Base-by-base conservation (phyloP, 2,329 filamentous ascomycete species). In the Hortaea werneckii region DNA sequence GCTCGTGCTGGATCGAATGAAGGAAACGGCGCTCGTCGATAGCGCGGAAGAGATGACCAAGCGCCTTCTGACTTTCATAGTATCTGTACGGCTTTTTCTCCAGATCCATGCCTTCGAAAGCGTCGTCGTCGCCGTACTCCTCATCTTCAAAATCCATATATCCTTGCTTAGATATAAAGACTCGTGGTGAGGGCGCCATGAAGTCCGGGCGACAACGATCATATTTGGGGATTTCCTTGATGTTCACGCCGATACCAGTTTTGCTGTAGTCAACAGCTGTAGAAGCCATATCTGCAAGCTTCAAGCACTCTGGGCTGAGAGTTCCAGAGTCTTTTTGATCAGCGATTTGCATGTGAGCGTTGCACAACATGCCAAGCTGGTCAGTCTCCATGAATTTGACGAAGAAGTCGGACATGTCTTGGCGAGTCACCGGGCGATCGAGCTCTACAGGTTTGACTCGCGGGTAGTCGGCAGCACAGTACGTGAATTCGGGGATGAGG, bases 351-450 rank as follows among this genome's bases (percentile, higher is more conserved):
- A 67, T 60, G 48, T 72, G 69, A 11, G 61, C 60, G 40, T 57
- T 68, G 11, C 63, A 65, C 7, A 72, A 65, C 40, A 63, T 62
- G 2, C 67, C 68, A 0, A 72, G 55, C n/a, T 62, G 61, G 50
- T 71, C 68, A 32, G 61, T 65, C n/a, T 67, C 61, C 79, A 87
- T 87, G 51, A 87, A 87, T 27, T 79, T 70, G n/a, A 94, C 72
- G 51, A 94, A 92, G 64, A 90, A 92, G 8, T 83, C 70, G 0
- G 79, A 80, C 67, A 94, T 92, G 54, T 94, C 86, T 0, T 75
- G 61, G 1, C 64, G 63, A 1, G 63, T 64, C 0, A 94, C 83
- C 0, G 65, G 50, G 1, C 83, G 71, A 6, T 74, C 70, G n/a
- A 94, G 74, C 41, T 81, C 70, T 0, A 71, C 49, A 0, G 83